Evolutionary conservation across 2,329 filamentous ascomycete species (phyloP), one percentile per base, ranked within the genome.

Genomic region (Colletotrichum eleusines): DNA sequence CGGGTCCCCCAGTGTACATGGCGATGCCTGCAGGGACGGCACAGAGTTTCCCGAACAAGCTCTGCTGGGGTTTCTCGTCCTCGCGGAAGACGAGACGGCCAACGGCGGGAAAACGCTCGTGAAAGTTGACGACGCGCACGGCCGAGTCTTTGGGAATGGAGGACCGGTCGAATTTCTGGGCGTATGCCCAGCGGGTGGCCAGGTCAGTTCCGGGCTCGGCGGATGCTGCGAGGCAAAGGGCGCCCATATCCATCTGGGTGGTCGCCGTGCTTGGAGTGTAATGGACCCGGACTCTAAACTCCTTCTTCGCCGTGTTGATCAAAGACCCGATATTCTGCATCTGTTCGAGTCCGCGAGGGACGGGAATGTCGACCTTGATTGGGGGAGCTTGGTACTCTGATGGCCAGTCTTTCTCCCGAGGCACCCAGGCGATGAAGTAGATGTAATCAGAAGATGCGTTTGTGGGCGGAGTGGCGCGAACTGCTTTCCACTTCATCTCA

Each of bases 21-120:
- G 64, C 64, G 12, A 66, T 54, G 64, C 64, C 64, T 11, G 26
- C 55, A 9, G 64, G 64, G 18, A 62, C 64, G 2, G 38, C 40
- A 20, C 16, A 33, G n/a, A 66, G 57, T 11, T 33, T 53, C 14
- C 31, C 20, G 18, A 66, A 62, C 5, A 66, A 28, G 35, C 61
- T 28, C 6, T 5, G 40, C 58, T 66, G 64, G 12, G 64, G 55
- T 16, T 20, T 35, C 20, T 62, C 64, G 1, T 40, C 35, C 1
- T 61, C 35, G 23, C 53, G 57, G 50, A 44, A 51, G 18, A 20
- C 40, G 9, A 61, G 38, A 2, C 35, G 23, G 33, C 48, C 38
- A 18, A 66, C 9, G 7, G n/a, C 46, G 9, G 64, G 64, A 16
- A 66, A 66, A 2, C 26, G 23, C 18, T 61, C 20, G 48, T 66